Conservation (phyloP, 345 rosid genomes). For the Rhodomyrtus tomentosa region DNA sequence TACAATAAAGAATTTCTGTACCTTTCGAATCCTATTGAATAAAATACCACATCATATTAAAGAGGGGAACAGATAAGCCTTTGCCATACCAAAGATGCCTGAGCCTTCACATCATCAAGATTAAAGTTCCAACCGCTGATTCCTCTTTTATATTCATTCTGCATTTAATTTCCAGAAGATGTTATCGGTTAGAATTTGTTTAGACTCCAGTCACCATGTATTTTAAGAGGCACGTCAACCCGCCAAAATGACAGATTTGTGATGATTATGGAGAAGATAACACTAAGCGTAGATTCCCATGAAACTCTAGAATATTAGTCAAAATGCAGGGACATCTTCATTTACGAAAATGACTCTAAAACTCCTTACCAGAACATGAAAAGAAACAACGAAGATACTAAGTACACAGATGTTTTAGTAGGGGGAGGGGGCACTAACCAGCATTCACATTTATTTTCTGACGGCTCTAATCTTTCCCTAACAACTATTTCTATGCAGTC, state of each 20-base stretch:
- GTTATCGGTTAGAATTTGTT: background rate
- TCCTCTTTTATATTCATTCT: constrained; percentile 98
- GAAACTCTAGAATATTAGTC: background rate
- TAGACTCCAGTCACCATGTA: background rate
- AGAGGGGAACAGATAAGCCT: background rate
- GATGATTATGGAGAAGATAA: background rate
- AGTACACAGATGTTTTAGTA: background rate
- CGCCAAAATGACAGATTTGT: background rate
- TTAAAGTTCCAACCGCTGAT: constrained; percentile 97
- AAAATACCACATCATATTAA: background rate
- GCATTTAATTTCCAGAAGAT: background rate
- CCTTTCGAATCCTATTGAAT: background rate
- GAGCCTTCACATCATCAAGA: constrained; percentile 96
- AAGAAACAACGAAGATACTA: background rate
- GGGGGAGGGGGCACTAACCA: background rate
- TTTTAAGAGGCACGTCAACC: background rate
- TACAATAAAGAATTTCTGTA: constrained; percentile 2
- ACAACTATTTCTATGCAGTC: background rate
- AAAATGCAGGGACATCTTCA: background rate
- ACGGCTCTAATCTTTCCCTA: background rate
- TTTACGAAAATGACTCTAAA: background rate
- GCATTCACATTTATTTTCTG: background rate
- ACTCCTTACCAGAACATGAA: background rate
- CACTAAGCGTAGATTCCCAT: background rate
- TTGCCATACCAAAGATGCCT: constrained; percentile 79